phyloP scores from a whole-genome alignment of 1,284 basidiomycete species.

The Cryptococcus sp. region DNA sequence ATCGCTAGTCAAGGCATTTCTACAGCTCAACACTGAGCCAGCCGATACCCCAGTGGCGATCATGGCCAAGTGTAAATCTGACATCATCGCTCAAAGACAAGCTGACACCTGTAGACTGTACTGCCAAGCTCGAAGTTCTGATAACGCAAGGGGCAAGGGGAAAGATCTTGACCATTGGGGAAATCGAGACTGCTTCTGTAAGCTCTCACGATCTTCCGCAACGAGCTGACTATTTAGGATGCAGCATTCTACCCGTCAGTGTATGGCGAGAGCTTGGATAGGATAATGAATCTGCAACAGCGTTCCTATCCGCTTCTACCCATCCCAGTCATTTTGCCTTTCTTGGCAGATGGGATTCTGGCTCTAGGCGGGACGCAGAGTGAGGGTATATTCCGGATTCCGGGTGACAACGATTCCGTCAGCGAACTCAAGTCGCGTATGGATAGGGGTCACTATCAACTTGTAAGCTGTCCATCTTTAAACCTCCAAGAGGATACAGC shows the following conservation, averaged over 20 bases:
- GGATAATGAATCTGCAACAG: constrained; percentile 74
- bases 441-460: constrained; percentile 81
- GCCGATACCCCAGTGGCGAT: constrained; percentile 69
- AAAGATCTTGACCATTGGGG: constrained; percentile 68
- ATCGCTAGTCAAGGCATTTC: constrained; percentile 69
- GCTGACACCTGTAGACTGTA: constrained; percentile 54
- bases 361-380: constrained; percentile 74
- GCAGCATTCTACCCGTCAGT: constrained; percentile 90
- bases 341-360: constrained; percentile 83
- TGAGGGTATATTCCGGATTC: constrained; percentile 86
- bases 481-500: background rate
- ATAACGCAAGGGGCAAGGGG: constrained; percentile 76
- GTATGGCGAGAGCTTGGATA: constrained; percentile 81
- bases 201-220: background rate
- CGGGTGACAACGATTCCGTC: constrained; percentile 79
- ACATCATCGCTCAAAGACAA: background rate
- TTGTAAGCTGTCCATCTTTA: constrained; percentile 54
- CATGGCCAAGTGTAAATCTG: constrained; percentile 66
- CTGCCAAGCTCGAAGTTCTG: constrained; percentile 65
- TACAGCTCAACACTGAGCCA: constrained; percentile 60
- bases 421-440: constrained; percentile 80
- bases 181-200: constrained; percentile 77
- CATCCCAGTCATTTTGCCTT: constrained; percentile 85
- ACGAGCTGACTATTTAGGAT: constrained; percentile 53
- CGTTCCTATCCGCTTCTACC: constrained; percentile 75